Conservation (phyloP, 2,329 filamentous ascomycete genomes). For the Hymenoscyphus infarciens region DNA sequence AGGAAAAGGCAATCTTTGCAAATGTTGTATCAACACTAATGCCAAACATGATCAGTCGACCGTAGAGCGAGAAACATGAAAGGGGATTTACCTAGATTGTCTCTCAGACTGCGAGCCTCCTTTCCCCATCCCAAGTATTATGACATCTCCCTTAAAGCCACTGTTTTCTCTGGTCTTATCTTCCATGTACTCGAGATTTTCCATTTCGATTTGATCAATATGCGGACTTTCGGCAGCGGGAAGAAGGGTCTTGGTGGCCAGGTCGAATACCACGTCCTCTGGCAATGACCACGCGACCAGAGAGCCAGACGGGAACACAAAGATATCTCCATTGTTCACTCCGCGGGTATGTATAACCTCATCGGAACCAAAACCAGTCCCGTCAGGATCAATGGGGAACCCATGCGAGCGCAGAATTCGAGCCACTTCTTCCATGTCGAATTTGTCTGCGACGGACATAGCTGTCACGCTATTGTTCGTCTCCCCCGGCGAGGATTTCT, state of each 20-base stretch:
- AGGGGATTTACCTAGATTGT: constrained; percentile 21
- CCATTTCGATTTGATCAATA: constrained; percentile 69
- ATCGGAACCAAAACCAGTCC: constrained; percentile 55
- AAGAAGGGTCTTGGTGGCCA: constrained; percentile 69
- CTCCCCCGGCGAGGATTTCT: constrained; percentile 35
- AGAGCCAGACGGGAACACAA: constrained; percentile 92
- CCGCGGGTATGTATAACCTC: constrained; percentile 62
- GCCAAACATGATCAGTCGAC: constrained; percentile 20
- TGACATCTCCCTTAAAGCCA: constrained; percentile 79
- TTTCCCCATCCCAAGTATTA: constrained; percentile 75
- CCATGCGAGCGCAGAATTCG: constrained; percentile 56
- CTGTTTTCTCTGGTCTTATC: constrained; percentile 71
- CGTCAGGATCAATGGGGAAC: constrained; percentile 60
- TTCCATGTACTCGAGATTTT: constrained; percentile 83
- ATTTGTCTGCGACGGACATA: constrained; percentile 60
- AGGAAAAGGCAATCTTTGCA: constrained; percentile 95
- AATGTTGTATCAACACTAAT: constrained; percentile 62
- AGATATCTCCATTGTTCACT: constrained; percentile 74
- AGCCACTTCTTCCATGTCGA: constrained; percentile 59
- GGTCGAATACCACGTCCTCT: constrained; percentile 64
- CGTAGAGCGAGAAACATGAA: neutral
- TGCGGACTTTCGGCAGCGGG: constrained; percentile 75
- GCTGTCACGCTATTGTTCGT: constrained; percentile 47
- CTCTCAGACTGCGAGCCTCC: constrained; percentile 45
- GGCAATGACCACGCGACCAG: constrained; percentile 89